phyloP scores from a whole-genome alignment of 805 yeast genomes.

The Lipomyces mesembrius region DNA sequence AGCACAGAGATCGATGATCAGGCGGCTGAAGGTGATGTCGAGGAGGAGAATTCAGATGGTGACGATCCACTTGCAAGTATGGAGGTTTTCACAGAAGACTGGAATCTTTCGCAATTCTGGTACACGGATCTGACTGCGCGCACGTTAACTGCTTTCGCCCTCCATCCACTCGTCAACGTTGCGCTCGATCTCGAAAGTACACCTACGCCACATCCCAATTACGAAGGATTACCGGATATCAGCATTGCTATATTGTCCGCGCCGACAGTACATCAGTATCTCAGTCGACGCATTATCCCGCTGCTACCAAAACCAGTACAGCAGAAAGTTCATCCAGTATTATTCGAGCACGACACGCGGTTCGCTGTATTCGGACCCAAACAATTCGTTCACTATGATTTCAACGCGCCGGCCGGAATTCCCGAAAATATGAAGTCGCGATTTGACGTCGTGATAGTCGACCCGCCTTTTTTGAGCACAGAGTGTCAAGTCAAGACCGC shows the following conservation, averaged over 20 bases:
- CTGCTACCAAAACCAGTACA: slow-evolving; percentile 15
- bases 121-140: slow-evolving; percentile 76
- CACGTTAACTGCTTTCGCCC: slow-evolving; percentile 44
- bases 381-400: slow-evolving; percentile 76
- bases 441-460: slow-evolving; percentile 75
- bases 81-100: slow-evolving; percentile 82
- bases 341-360: slow-evolving; percentile 79
- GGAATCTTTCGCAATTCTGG: slow-evolving; percentile 94
- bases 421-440: slow-evolving; percentile 61
- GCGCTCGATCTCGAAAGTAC: slow-evolving; percentile 11
- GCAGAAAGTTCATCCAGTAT: slow-evolving; percentile 35
- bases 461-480: slow-evolving; percentile 84
- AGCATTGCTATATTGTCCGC: slow-evolving; percentile 79
- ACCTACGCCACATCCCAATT: slow-evolving; percentile 8
- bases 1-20: slow-evolving; percentile 60
- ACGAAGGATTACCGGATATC: slow-evolving; percentile 15
- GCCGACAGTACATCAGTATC: slow-evolving; percentile 72
- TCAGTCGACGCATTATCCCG: slow-evolving; percentile 26
- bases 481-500: slow-evolving; percentile 79
- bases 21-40: slow-evolving; percentile 87
- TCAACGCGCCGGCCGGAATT: slow-evolving; percentile 65
- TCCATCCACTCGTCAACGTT: slow-evolving; percentile 23
- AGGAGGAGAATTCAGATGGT: slow-evolving; percentile 87
- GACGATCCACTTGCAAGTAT: slow-evolving; percentile 62
- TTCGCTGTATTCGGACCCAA: slow-evolving; percentile 69